Percentiles rank a stretch among this genome's conserved stretches.
phyloP scores from a whole-genome alignment of 2,329 filamentous ascomycete genomes.

The Macrophomina tecta region DNA sequence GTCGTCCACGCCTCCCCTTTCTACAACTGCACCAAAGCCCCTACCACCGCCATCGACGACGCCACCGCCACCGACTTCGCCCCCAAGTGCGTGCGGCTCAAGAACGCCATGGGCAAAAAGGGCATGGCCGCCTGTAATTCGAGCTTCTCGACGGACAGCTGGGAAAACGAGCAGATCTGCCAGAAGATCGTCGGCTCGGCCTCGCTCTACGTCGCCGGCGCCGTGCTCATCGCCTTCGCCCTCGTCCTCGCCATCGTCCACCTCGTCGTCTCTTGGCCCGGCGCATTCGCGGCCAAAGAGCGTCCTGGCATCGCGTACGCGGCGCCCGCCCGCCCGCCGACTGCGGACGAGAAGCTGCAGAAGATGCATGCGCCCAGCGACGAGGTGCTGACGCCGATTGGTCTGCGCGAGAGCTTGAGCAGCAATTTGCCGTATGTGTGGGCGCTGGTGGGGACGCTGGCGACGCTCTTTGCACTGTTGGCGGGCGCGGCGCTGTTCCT shows the following conservation, averaged over 20 bases:
- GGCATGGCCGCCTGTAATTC: background rate
- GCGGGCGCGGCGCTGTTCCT: background rate
- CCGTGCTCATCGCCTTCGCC: background rate
- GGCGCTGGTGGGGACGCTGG: conserved; percentile 6
- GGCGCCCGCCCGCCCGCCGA: conserved; percentile 11
- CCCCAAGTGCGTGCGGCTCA: conserved; percentile 4
- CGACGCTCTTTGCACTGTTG: conserved; percentile 11
- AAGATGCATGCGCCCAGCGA: conserved; percentile 10
- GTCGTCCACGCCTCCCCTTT: conserved; percentile 16
- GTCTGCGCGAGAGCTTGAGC: background rate
- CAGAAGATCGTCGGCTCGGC: conserved; percentile 11
- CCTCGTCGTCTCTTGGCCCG: conserved; percentile 1
- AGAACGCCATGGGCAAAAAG: conserved; percentile 5
- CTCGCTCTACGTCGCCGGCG: conserved; percentile 16
- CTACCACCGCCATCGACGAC: conserved; percentile 9
- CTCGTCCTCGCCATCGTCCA: background rate
- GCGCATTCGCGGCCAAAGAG: conserved; percentile 1
- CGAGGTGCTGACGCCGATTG: background rate
- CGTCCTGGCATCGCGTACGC: background rate
- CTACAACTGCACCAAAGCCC: conserved; percentile 23
- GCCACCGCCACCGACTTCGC: background rate
- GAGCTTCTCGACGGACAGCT: background rate
- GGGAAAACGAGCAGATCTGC: conserved; percentile 4
- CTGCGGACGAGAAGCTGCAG: conserved; percentile 17
- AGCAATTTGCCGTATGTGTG: background rate